Conservation (phyloP, 176 grass and related monocot genomes). For the Rhynchospora tenuis region DNA sequence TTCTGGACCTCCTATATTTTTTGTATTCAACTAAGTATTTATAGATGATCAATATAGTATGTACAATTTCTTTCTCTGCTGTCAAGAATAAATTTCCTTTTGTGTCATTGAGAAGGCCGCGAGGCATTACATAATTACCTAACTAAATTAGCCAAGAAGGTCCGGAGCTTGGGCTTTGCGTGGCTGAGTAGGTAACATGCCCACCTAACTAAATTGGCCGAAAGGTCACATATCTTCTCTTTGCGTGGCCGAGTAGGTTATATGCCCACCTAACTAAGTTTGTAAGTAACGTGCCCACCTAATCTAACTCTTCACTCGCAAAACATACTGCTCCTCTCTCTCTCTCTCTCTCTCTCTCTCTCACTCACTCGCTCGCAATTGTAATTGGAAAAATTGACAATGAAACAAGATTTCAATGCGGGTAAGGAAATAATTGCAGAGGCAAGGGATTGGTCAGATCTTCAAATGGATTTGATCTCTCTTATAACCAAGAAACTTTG, state of each 20-base stretch:
- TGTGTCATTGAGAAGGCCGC: background rate
- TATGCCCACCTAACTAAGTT: background rate
- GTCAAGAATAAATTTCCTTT: background rate
- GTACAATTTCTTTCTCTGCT: background rate
- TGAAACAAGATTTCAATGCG: background rate
- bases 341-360: background rate
- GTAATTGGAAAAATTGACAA: background rate
- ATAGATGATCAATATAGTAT: background rate
- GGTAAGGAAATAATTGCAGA: background rate
- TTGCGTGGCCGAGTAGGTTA: background rate
- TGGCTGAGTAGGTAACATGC: background rate
- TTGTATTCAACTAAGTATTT: background rate
- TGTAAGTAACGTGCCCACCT: background rate
- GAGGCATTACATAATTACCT: background rate
- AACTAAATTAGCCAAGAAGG: background rate
- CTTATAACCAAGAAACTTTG: conserved; percentile 2
- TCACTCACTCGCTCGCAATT: background rate
- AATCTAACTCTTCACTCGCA: background rate
- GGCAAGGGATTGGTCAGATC: background rate
- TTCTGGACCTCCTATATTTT: background rate
- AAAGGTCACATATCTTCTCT: background rate
- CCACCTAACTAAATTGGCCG: background rate
- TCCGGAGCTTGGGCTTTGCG: background rate
- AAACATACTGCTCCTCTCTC: background rate
- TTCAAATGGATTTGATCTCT: background rate